Conservation (phyloP, 2,329 filamentous ascomycete species). For the Xylaria sp. region DNA sequence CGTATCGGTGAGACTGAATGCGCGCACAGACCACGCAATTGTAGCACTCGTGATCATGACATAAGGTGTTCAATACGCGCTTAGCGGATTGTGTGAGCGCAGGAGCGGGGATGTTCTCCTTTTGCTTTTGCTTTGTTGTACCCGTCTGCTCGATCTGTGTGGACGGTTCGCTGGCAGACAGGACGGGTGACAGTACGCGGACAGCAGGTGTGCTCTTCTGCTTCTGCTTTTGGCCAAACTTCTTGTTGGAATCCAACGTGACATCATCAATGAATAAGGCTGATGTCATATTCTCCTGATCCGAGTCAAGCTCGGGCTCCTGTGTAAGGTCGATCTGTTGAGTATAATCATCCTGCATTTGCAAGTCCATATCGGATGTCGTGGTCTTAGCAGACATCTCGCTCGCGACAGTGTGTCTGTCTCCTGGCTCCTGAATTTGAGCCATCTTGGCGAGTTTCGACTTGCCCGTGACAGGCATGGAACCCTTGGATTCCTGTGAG, state of each 20-base stretch:
- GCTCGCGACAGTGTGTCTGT: slow-evolving; percentile 43
- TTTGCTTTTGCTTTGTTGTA: slow-evolving; percentile 52
- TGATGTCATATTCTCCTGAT: slow-evolving; percentile 66
- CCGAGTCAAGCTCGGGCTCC: slow-evolving; percentile 47
- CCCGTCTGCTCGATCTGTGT: slow-evolving; percentile 50
- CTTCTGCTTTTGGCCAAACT: slow-evolving; percentile 51
- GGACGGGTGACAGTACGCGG: slow-evolving; percentile 33
- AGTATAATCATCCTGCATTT: slow-evolving; percentile 53
- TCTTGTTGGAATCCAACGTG: slow-evolving; percentile 60
- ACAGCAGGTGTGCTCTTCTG: slow-evolving; percentile 24
- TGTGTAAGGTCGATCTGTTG: slow-evolving; percentile 52
- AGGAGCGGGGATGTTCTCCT: slow-evolving; percentile 19
- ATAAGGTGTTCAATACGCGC: slow-evolving; percentile 64
- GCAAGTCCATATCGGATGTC: slow-evolving; percentile 49
- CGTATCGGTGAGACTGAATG: slow-evolving; percentile 56
- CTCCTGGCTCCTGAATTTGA: slow-evolving; percentile 50
- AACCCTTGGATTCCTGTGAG: slow-evolving; percentile 64
- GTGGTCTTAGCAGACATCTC: slow-evolving; percentile 53
- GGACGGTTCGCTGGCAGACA: slow-evolving; percentile 35
- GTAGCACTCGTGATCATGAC: slow-evolving; percentile 62
- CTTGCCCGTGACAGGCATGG: slow-evolving; percentile 44
- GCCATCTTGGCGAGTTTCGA: slow-evolving; percentile 50
- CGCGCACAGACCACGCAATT: slow-evolving; percentile 70
- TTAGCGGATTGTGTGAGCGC: slow-evolving; percentile 63
- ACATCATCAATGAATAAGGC: slow-evolving; percentile 70